phyloP scores from a whole-genome alignment of 140 eudicot species.

The Cichorium intybus region DNA sequence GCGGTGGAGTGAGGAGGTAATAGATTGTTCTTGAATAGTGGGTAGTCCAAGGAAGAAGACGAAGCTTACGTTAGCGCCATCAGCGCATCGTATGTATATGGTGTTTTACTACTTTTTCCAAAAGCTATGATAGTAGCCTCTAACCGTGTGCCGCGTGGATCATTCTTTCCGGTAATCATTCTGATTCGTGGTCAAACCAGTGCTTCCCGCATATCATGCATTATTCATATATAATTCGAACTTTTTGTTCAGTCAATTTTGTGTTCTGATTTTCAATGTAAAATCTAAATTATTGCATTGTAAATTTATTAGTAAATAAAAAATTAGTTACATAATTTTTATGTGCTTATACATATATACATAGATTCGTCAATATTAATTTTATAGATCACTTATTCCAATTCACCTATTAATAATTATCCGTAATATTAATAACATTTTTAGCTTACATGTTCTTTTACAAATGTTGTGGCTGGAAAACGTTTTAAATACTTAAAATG shows the following conservation, averaged over 20 bases:
- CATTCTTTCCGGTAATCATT: background rate
- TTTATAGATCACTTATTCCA: no score
- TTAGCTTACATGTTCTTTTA: background rate
- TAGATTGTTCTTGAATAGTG: background rate
- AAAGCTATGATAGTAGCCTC: constrained; percentile 11
- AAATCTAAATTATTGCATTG: background rate
- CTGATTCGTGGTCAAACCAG: background rate
- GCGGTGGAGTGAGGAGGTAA: background rate
- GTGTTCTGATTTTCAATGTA: no score
- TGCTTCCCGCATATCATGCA: constrained; percentile 1
- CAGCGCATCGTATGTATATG: background rate
- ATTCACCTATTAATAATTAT: background rate
- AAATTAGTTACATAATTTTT: background rate
- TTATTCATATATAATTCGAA: background rate
- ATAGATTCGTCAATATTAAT: background rate
- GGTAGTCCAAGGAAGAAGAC: constrained; percentile 5
- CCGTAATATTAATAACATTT: background rate
- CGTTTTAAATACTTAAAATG: background rate
- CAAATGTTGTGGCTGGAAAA: background rate
- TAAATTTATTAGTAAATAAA: no score
- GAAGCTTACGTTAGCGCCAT: constrained; percentile 19
- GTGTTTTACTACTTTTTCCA: constrained; percentile 2
- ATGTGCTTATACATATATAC: background rate
- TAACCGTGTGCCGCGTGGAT: constrained; percentile 12
- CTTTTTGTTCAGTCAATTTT: background rate